Percentiles rank a stretch among this genome's conserved stretches.
Conservation (phyloP, 2,329 filamentous ascomycete genomes). For the Colletotrichum zoysiae region DNA sequence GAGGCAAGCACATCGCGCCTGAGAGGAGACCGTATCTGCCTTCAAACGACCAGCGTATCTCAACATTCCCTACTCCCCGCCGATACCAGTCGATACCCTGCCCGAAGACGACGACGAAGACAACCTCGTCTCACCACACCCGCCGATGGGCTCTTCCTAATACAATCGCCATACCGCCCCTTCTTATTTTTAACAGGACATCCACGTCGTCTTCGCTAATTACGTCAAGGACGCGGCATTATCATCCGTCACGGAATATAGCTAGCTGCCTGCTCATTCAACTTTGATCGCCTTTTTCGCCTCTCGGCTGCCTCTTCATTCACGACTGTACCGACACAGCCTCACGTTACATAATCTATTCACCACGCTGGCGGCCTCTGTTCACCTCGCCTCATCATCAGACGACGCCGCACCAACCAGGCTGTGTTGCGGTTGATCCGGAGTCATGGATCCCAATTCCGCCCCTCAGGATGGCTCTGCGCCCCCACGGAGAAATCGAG, state of each 20-base stretch:
- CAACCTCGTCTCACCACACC: constrained; percentile 17
- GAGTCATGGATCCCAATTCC: constrained; percentile 34
- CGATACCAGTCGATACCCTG: background rate
- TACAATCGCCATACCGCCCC: background rate
- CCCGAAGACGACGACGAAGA: constrained; percentile 7
- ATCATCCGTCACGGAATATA: background rate
- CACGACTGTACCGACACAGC: constrained; percentile 22
- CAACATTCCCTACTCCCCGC: background rate
- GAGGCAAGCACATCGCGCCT: background rate
- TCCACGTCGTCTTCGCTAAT: constrained; percentile 6
- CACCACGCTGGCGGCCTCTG: constrained; percentile 26
- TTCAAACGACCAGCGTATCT: background rate
- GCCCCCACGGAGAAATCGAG: constrained; percentile 50
- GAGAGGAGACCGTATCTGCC: constrained; percentile 15
- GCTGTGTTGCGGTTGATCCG: constrained; percentile 28
- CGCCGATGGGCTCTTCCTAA: constrained; percentile 9
- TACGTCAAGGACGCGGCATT: background rate
- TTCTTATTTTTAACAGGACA: background rate
- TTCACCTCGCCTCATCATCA: constrained; percentile 18
- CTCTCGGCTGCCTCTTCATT: constrained; percentile 32
- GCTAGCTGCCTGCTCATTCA: background rate
- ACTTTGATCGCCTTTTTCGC: constrained; percentile 28
- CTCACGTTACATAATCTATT: constrained; percentile 19
- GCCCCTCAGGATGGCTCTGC: constrained; percentile 36
- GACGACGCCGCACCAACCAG: constrained; percentile 27